These are phyloP conservation scores for Colletotrichum tropicale DNA, from an alignment of 2,329 filamentous ascomycete genomes.

Conservation along the genomic window DNA sequence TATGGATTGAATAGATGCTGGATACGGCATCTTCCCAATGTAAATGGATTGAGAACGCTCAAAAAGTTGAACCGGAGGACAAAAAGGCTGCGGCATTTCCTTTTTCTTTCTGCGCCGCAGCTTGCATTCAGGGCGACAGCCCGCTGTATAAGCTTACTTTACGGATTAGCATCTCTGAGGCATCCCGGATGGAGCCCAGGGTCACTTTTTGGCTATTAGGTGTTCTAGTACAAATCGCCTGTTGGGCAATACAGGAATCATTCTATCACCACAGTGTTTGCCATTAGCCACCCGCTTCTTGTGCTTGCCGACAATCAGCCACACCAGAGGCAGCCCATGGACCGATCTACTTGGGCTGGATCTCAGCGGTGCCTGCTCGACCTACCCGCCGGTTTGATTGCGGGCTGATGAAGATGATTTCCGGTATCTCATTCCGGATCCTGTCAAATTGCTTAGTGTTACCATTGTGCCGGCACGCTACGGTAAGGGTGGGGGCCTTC, in stretches of 20 bases:
- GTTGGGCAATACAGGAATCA: background rate
- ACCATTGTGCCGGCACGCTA: constrained; percentile 3
- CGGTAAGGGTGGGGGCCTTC: background rate
- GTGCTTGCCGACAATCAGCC: background rate
- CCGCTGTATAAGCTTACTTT: constrained; percentile 15
- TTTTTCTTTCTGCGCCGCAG: background rate
- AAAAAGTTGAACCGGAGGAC: background rate
- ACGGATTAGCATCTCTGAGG: background rate
- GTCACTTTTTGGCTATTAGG: background rate
- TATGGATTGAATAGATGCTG: constrained; percentile 44
- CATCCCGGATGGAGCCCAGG: background rate
- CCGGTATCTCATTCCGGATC: background rate
- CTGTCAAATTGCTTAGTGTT: constrained; percentile 14
- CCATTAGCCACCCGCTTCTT: background rate
- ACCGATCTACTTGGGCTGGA: background rate
- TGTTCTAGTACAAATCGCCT: constrained; percentile 5
- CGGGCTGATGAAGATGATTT: background rate
- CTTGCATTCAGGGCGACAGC: constrained; percentile 6
- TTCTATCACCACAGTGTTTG: background rate
- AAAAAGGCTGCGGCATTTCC: background rate
- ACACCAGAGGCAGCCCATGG: background rate
- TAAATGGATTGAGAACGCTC: background rate
- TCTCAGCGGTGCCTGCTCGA: background rate
- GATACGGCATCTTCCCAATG: background rate
- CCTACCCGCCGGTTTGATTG: constrained; percentile 5